Evolutionary conservation across 139 green algal genomes (phyloP).

Genomic region (Chlamydomonas sp.): DNA sequence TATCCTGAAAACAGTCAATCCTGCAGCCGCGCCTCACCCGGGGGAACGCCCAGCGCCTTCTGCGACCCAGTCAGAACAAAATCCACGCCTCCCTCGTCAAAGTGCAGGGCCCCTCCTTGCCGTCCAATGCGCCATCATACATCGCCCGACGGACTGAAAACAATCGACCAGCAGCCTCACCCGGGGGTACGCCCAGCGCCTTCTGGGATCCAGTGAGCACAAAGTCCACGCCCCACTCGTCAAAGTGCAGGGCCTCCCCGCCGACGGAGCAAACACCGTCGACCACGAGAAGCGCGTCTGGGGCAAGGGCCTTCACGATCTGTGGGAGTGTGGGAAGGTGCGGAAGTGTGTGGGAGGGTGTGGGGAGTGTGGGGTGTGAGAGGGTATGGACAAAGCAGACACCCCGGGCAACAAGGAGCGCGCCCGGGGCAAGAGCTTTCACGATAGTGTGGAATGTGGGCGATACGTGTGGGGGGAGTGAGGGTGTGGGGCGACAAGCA

Average conservation of each 20-base stretch:
- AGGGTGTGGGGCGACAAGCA: too few species aligned
- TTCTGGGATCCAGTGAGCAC: constrained; percentile 24
- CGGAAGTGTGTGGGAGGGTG: too few species aligned
- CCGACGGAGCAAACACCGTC: constrained; percentile 28
- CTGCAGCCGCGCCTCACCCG: background rate
- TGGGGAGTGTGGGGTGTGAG: too few species aligned
- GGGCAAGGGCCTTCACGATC: background rate
- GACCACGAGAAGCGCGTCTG: constrained; percentile 16
- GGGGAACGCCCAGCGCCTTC: constrained; percentile 20
- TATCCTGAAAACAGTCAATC: background rate
- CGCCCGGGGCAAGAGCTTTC: background rate
- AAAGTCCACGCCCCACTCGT: constrained; percentile 19
- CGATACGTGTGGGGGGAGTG: too few species aligned
- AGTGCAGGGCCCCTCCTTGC: constrained; percentile 16
- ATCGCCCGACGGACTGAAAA: background rate
- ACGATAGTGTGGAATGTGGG: background rate
- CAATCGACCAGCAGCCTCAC: background rate
- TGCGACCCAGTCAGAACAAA: constrained; percentile 21
- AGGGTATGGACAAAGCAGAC: constrained; percentile 24
- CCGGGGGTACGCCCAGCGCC: constrained; percentile 15
- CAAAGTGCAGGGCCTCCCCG: constrained; percentile 17
- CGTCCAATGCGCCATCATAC: too few species aligned
- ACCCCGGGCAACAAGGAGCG: constrained; percentile 18
- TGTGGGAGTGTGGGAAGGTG: background rate
- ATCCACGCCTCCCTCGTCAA: constrained; percentile 19